A percentile compares a stretch with the other conserved stretches of the same genome.
These are phyloP conservation scores for Biscutella laevigata DNA, from an alignment of 441 rosid genomes.

Conservation along the genomic window DNA sequence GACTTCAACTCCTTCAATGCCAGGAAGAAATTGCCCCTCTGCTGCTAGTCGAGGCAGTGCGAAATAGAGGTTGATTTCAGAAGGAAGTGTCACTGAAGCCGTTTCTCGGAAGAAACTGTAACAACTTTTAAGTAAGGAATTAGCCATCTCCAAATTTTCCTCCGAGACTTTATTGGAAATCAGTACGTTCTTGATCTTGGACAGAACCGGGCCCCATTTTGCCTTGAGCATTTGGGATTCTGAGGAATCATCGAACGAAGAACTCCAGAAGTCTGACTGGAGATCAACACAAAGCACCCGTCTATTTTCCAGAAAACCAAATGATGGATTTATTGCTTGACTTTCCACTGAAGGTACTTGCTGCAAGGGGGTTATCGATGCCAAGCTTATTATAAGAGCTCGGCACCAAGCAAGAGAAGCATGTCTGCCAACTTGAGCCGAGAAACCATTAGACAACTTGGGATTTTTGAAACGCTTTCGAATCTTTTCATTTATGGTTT, in stretches of 20 bases:
- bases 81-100: conserved; percentile 55
- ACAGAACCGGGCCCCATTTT: conserved; percentile 65
- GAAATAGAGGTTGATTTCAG: conserved; percentile 57
- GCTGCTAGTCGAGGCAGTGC: conserved; percentile 41
- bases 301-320: conserved; percentile 37
- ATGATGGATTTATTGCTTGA: conserved; percentile 33
- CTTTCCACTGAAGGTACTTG: conserved; percentile 39
- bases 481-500: conserved; percentile 78
- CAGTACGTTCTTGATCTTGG: conserved; percentile 55
- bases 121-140: conserved; percentile 59
- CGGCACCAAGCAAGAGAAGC: conserved; percentile 95
- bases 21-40: conserved; percentile 41
- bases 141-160: conserved; percentile 65
- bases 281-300: conserved; percentile 71
- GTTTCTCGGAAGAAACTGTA: conserved; percentile 86
- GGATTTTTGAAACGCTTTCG: conserved; percentile 94
- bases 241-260: conserved; percentile 51
- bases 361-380: conserved; percentile 61
- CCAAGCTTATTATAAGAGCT: conserved; percentile 64
- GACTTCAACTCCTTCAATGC: conserved; percentile 61
- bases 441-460: conserved; percentile 66
- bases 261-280: conserved; percentile 61
- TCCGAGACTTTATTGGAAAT: conserved; percentile 47
- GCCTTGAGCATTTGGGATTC: conserved; percentile 47
- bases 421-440: conserved; percentile 84